Base-by-base conservation (phyloP, 495 filamentous ascomycete species). In the Penicillium arizonense region DNA sequence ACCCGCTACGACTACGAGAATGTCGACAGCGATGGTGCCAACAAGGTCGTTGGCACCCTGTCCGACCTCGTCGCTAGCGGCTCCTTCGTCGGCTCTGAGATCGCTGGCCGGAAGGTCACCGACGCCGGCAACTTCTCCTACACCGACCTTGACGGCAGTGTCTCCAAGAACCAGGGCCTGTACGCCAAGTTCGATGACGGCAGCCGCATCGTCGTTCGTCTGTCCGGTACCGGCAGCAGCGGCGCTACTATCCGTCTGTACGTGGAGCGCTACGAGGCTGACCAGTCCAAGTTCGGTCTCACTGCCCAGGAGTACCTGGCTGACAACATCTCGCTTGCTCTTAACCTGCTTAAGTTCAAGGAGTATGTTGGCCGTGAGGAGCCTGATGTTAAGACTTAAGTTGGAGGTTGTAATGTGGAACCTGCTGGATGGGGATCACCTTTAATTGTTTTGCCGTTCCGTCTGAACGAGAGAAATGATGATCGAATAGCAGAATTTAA, bases 1-100 rank as follows among this genome's bases (percentile, higher is more conserved):
- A 98, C 94, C 24, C 90, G 94, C 41, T 97, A 96, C 72, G 94
- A 98, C 74, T 98, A 94, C 75, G 94, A 98, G 75, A 84, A 93
- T 52, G 91, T 96, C 54, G 89, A 95, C 71, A 86, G 83, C 51
- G 89, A 90, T 3, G 92, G 89, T 44, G 95, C 95, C 26, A 89
- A 88, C 75, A 90, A 91, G 75, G 82, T 98, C 37, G 85, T 95
- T 38, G 84, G 81, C 52, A 85, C 86, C 35, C 75, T 98, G 56
- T 81, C 84, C 48, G 80, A 81, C 58, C 70, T 83, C 45, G 82
- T 88, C 63, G 77, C 77, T 43, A 83, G 91, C 54, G 76, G 77
- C 49, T 77, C 87, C 48, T 97, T 97, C 55, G 78, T 96, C 32
- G 90, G 89, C 49, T 93, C 88, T 56, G 85, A 83, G 55, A 78